phyloP scores from a whole-genome alignment of 2,329 filamentous ascomycete genomes.

The Beauveria bassiana region DNA sequence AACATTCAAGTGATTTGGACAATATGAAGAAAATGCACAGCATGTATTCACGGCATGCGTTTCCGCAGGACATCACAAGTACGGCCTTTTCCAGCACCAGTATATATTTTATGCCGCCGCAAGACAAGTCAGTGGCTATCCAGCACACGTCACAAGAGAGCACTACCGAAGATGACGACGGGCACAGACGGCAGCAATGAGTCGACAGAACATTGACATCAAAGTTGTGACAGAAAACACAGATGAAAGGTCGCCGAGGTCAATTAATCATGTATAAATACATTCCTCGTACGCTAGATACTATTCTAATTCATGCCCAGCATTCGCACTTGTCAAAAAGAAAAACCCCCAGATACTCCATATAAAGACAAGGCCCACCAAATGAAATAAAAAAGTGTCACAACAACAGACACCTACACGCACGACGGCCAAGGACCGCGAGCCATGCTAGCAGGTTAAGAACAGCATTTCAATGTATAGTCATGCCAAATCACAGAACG shows the following conservation, averaged over 20 bases:
- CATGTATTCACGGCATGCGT: constrained; percentile 23
- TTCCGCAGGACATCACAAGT: constrained; percentile 29
- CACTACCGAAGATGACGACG: too few relatives aligned
- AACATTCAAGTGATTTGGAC: constrained; percentile 18
- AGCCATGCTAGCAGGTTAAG: not conserved
- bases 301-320: constrained; percentile 8
- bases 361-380: not conserved
- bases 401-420: not conserved
- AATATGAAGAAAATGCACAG: constrained; percentile 27
- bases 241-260: not conserved
- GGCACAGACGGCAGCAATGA: too few relatives aligned
- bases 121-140: not conserved
- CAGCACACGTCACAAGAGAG: too few relatives aligned
- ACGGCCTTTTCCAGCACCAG: constrained; percentile 33
- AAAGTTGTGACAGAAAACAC: too few relatives aligned
- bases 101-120: constrained; percentile 28
- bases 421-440: not conserved
- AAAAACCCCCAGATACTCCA: not conserved
- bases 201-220: too few relatives aligned
- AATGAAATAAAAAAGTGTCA: not conserved
- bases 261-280: constrained; percentile 5
- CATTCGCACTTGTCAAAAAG: not conserved
- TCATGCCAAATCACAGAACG: not conserved
- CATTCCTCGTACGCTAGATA: constrained; percentile 3
- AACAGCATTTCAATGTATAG: not conserved